Evolutionary conservation across 176 grass and related monocot species (phyloP), one percentile per base, ranked within the genome.

Genomic region (Avena insularis): DNA sequence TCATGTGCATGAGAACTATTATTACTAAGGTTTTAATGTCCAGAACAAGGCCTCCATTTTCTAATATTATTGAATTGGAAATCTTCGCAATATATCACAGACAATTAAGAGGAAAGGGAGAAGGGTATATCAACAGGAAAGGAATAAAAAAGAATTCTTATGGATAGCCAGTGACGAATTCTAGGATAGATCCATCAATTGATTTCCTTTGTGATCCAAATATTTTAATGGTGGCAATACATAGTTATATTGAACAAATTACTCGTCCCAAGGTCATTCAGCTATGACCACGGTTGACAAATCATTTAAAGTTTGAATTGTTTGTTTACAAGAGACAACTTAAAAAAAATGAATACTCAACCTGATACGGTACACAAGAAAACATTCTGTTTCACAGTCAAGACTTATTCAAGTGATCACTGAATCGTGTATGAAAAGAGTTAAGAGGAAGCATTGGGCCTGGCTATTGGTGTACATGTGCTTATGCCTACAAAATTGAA

Each of bases 291-390:
- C 51, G 13, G 48, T 46, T 45, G 13, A 9, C 6, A 66, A 53
- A 69, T 3, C 20, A 29, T 86, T 67, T 79, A n/a, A 83, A 78
- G 50, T 19, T 35, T 71, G 59, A 50, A 36, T 66, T 54, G 12
- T 65, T 66, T 54, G 12, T 65, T 64, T 9, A 85, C 66, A 75
- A 66, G 23, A 85, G 7, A 40, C 25, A 54, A 17, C 60, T 78
- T 27, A 19, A 25, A 78, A 10, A 78, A 10, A 78, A 70, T 57
- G 33, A 69, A 79, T 51, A 70, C 15, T 71, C 12, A 25, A 25
- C 21, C 49, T 40, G 57, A 86, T 5, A 47, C 2, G 13, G 48
- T 6, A 54, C 25, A 75, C 55, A 77, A 31, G 12, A 55, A 61
- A 75, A 61, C 54, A 75, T 74, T 17, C 2, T 47, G 21, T 58